Base-by-base conservation (phyloP, 2,329 filamentous ascomycete genomes). In the Exophiala aquamarina region DNA sequence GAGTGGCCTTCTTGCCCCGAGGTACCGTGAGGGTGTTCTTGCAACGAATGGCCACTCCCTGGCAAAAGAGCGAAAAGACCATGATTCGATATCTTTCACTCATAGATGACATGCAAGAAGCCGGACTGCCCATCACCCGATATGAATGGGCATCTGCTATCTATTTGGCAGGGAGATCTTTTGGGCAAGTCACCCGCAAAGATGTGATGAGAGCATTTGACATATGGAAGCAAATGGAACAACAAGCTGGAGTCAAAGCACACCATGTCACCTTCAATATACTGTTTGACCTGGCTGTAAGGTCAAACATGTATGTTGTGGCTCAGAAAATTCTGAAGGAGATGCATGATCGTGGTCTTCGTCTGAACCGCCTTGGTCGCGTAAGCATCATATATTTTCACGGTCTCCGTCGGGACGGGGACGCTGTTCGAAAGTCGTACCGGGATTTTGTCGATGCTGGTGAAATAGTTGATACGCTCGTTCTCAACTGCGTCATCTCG, bases 151-250 rank as follows among this genome's bases (percentile, higher is more conserved):
- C 88, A 52, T 83, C 82, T 31, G 91, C 90, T 29, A 81, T 96
- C 41, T 79, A 86, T 15, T 86, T 94, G 60, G 86, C 87, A 8
- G 84, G 85, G 29, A 83, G 85, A 47, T 89, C 87, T 58, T 81
- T 85, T 54, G 28, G 31, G 4, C 72, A 62, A 9, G 73, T 83
- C 31, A 75, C 80, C 36, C 73, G 77, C 35, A 61, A 76, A 32
- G 78, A 90, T 64, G 67, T 88, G 34, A 73, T 87, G 65, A 77
- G 81, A 4, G 84, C 88, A 0, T 73, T 98, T 36, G 78, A 82
- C 38, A 68, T 94, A 18, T 98, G 92, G 91, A 83, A 81, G 55
- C 83, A 93, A 59, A 97, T 97, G 90, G 93, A 98, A 66, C 76
- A 79, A 37, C 71, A 81, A 3, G 83, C 83, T 2, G 77, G 79